These are phyloP conservation scores for Fraxinus floribunda DNA, from an alignment of 305 asterid species.

Conservation along the genomic window DNA sequence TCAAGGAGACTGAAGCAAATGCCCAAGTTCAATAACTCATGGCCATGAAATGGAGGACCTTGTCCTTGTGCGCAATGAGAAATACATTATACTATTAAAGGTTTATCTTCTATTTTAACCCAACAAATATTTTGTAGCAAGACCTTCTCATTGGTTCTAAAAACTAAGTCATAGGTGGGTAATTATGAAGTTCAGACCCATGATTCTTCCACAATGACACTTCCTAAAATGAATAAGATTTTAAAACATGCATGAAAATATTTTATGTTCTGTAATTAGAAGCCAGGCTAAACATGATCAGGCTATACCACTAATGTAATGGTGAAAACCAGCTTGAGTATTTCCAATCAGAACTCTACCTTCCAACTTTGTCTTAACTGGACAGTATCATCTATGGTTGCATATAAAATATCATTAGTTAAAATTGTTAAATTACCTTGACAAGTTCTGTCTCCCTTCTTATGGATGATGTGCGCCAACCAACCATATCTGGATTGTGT, in stretches of 20 bases:
- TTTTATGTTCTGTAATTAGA: not conserved
- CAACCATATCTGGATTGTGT: constrained; percentile 43
- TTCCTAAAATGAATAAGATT: not conserved
- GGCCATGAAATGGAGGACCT: not conserved
- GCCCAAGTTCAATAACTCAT: not conserved
- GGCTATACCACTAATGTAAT: not conserved
- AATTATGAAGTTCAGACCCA: not conserved
- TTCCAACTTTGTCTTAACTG: constrained; percentile 10
- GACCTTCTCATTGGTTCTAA: not conserved
- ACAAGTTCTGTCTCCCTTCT: constrained; percentile 85
- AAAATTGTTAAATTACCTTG: constrained; percentile 45
- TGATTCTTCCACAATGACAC: not conserved
- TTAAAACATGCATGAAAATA: not conserved
- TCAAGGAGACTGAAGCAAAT: not conserved
- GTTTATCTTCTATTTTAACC: not conserved
- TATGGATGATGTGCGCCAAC: constrained; percentile 52
- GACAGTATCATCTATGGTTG: not conserved
- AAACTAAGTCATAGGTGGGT: not conserved
- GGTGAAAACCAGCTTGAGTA: not conserved
- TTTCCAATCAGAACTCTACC: constrained; percentile 6
- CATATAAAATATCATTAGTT: not conserved
- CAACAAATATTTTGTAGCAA: not conserved
- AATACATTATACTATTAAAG: not conserved
- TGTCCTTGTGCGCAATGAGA: not conserved
- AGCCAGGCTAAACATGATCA: not conserved